Conservation (phyloP, 192 early-diverging fungal species). For the Entomortierella lignicola region DNA sequence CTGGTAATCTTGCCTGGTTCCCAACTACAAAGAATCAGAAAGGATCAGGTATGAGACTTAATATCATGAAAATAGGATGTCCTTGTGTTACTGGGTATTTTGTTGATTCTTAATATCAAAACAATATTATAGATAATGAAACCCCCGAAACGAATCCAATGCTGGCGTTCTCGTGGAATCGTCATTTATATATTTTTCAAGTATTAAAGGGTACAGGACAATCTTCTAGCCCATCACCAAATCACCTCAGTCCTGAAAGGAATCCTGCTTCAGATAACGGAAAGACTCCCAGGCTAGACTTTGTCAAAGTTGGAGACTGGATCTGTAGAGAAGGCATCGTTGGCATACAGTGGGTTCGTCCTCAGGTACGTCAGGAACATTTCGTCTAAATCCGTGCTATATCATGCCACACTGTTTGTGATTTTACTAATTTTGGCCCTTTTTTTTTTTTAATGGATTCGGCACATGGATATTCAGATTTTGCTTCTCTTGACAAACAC, state of each 20-base stretch:
- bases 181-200: slow-evolving; percentile 62
- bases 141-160: slow-evolving; percentile 57
- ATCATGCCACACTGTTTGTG: too few relatives aligned
- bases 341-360: slow-evolving; percentile 68
- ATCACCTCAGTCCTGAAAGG: slow-evolving; percentile 30
- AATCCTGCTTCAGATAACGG: slow-evolving; percentile 28
- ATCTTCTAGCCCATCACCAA: background rate
- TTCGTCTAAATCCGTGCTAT: too few relatives aligned
- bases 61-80: background rate
- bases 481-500: slow-evolving; percentile 66
- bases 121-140: slow-evolving; percentile 24
- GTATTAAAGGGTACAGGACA: slow-evolving; percentile 39
- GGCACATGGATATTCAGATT: slow-evolving; percentile 46
- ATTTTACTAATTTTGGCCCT: too few relatives aligned
- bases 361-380: slow-evolving; percentile 54
- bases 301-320: slow-evolving; percentile 65
- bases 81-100: background rate
- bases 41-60: slow-evolving; percentile 30
- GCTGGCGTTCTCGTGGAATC: slow-evolving; percentile 69
- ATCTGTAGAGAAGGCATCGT: slow-evolving; percentile 65
- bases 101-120: background rate
- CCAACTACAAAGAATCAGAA: slow-evolving; percentile 59
- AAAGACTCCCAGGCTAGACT: slow-evolving; percentile 54
- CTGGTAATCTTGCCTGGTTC: slow-evolving; percentile 68
- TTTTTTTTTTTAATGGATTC: background rate